Evolutionary conservation across 768 basidiomycete genomes (phyloP).

Genomic region (Suillus bovinus): DNA sequence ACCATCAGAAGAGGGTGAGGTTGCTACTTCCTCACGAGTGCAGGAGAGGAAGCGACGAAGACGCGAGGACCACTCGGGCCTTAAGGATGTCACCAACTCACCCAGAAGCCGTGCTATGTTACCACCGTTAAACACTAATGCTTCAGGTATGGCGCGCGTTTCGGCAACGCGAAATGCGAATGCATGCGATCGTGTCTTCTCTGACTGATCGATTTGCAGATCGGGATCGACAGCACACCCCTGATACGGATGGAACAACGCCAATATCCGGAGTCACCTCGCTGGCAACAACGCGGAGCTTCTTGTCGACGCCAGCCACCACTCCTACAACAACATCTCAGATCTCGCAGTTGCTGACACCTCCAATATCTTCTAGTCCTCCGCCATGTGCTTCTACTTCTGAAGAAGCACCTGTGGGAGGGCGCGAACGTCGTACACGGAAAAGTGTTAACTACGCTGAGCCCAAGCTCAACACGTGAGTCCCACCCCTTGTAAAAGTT

Average conservation of each 20-base stretch:
- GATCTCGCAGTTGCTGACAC: slow-evolving; percentile 46
- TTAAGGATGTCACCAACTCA: slow-evolving; percentile 69
- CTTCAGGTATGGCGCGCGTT: slow-evolving; percentile 33
- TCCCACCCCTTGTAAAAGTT: slow-evolving; percentile 19
- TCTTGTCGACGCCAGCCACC: slow-evolving; percentile 43
- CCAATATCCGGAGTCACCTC: slow-evolving; percentile 38
- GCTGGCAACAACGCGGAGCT: slow-evolving; percentile 38
- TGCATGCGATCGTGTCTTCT: neutral
- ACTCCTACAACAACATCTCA: slow-evolving; percentile 33
- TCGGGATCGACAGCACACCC: slow-evolving; percentile 38
- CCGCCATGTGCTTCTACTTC: slow-evolving; percentile 34
- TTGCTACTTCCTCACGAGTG: slow-evolving; percentile 24
- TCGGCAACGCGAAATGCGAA: neutral
- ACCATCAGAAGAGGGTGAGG: slow-evolving; percentile 24
- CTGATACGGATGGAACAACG: slow-evolving; percentile 35
- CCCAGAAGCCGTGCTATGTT: slow-evolving; percentile 39
- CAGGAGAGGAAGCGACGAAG: slow-evolving; percentile 44
- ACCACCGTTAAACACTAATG: slow-evolving; percentile 37
- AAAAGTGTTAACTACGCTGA: slow-evolving; percentile 88
- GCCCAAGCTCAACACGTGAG: slow-evolving; percentile 86
- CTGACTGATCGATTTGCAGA: slow-evolving; percentile 27
- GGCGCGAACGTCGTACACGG: slow-evolving; percentile 57
- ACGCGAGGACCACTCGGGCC: slow-evolving; percentile 37
- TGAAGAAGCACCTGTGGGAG: slow-evolving; percentile 30
- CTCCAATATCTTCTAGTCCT: slow-evolving; percentile 50